Conservation (phyloP, 2,329 filamentous ascomycete genomes). For the Dactylonectria estremocensis region DNA sequence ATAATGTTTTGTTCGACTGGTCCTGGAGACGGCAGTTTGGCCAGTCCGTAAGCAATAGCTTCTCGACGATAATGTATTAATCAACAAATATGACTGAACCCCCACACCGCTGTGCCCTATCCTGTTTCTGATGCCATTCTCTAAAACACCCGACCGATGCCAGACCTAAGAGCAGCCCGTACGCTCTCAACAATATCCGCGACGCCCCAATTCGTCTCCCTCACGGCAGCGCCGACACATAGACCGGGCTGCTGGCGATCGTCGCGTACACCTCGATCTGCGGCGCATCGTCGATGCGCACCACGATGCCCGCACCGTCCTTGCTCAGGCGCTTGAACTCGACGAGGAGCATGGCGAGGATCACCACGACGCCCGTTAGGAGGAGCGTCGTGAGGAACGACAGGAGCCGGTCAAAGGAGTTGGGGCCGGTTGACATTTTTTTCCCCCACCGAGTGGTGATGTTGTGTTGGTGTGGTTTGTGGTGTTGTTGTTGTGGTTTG, state of each 20-base stretch:
- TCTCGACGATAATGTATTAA: slow-evolving; percentile 8
- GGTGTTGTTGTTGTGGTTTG: neutral
- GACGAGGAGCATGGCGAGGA: slow-evolving; percentile 34
- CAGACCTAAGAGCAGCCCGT: neutral
- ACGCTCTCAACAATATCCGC: neutral
- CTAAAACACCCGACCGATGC: too few relatives aligned
- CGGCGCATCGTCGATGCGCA: slow-evolving; percentile 4
- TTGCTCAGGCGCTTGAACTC: slow-evolving; percentile 33
- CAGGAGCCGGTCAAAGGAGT: slow-evolving; percentile 16
- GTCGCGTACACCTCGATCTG: slow-evolving; percentile 15
- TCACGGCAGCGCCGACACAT: slow-evolving; percentile 10
- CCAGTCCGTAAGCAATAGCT: slow-evolving; percentile 4
- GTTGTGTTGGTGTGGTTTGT: neutral
- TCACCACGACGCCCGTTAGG: slow-evolving; percentile 28
- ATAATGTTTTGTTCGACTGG: slow-evolving; percentile 4
- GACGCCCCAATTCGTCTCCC: too few relatives aligned
- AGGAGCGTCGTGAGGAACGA: slow-evolving; percentile 21
- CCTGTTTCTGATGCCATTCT: neutral
- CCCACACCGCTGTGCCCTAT: neutral
- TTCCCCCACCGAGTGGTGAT: neutral
- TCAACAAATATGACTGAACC: neutral
- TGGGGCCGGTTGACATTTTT: slow-evolving; percentile 1
- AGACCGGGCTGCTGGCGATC: neutral
- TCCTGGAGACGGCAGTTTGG: slow-evolving; percentile 9
- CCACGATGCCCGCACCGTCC: slow-evolving; percentile 19